phyloP scores from a whole-genome alignment of 768 basidiomycete species.

The Tulasnella sp. region DNA sequence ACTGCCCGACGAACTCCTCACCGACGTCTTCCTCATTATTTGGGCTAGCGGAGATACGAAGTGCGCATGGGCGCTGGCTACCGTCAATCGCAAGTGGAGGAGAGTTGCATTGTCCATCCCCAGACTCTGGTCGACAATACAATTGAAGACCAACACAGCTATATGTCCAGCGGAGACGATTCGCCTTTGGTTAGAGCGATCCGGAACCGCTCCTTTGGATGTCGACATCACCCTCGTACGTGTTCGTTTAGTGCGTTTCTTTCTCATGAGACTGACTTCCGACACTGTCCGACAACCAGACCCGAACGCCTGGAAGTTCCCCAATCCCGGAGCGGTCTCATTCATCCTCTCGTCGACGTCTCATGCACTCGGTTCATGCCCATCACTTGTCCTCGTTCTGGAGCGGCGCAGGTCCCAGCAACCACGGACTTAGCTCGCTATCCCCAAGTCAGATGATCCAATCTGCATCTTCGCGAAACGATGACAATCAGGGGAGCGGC shows the following conservation, averaged over 20 bases:
- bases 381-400: constrained; percentile 22
- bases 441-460: constrained; percentile 29
- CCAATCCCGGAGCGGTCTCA: neutral
- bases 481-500: constrained; percentile 24
- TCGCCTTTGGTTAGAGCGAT: constrained; percentile 72
- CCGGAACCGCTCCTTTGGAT: constrained; percentile 59
- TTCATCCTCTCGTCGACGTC: neutral
- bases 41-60: constrained; percentile 61
- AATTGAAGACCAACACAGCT: constrained; percentile 38
- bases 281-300: constrained; percentile 17
- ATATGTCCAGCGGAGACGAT: constrained; percentile 64
- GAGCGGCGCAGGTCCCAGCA: constrained; percentile 31
- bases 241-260: constrained; percentile 26
- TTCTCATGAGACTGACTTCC: constrained; percentile 8
- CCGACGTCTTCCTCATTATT: constrained; percentile 52
- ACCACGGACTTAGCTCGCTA: constrained; percentile 36
- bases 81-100: constrained; percentile 59
- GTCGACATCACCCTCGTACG: constrained; percentile 60
- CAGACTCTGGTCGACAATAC: constrained; percentile 55
- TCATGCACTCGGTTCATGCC: neutral
- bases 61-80: constrained; percentile 62
- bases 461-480: constrained; percentile 26
- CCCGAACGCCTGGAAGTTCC: constrained; percentile 13
- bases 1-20: constrained; percentile 60
- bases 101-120: constrained; percentile 54